A percentile compares a stretch with the other conserved stretches of the same genome.
These are phyloP conservation scores for Mycena amicta DNA, from an alignment of 768 basidiomycete genomes.

Conservation along the genomic window DNA sequence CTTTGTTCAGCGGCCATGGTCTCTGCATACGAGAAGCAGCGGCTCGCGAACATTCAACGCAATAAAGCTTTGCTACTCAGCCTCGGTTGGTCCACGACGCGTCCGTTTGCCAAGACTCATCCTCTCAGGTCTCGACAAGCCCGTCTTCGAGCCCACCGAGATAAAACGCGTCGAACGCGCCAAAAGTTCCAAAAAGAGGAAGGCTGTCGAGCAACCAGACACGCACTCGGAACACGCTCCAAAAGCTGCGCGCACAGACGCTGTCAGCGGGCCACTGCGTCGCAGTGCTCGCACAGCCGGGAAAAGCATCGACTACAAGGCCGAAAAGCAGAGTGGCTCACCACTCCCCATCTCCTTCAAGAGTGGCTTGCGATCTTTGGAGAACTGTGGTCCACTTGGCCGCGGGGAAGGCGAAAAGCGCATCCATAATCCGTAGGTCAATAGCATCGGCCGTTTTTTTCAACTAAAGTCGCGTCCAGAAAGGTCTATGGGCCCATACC, in stretches of 20 bases:
- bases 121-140: conserved; percentile 49
- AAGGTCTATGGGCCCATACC: conserved; percentile 84
- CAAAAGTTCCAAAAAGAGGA: conserved; percentile 44
- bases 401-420: conserved; percentile 37
- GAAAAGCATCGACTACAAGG: conserved; percentile 57
- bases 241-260: conserved; percentile 37
- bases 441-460: not conserved
- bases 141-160: conserved; percentile 51
- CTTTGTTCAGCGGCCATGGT: conserved; percentile 31
- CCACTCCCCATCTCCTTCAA: conserved; percentile 43
- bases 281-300: conserved; percentile 70
- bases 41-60: conserved; percentile 35
- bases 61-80: conserved; percentile 7
- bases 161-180: conserved; percentile 29
- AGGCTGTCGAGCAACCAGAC: conserved; percentile 29
- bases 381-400: conserved; percentile 40
- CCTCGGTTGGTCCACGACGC: conserved; percentile 14
- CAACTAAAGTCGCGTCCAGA: conserved; percentile 35
- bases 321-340: conserved; percentile 39
- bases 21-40: conserved; percentile 38
- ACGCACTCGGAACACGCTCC: conserved; percentile 13
- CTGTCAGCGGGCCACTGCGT: conserved; percentile 34
- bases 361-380: conserved; percentile 36
- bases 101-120: not conserved
- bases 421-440: conserved; percentile 53